Evolutionary conservation across 2,329 filamentous ascomycete genomes (phyloP), one percentile per base, ranked within the genome.

Genomic region (Aschersonia sp.): DNA sequence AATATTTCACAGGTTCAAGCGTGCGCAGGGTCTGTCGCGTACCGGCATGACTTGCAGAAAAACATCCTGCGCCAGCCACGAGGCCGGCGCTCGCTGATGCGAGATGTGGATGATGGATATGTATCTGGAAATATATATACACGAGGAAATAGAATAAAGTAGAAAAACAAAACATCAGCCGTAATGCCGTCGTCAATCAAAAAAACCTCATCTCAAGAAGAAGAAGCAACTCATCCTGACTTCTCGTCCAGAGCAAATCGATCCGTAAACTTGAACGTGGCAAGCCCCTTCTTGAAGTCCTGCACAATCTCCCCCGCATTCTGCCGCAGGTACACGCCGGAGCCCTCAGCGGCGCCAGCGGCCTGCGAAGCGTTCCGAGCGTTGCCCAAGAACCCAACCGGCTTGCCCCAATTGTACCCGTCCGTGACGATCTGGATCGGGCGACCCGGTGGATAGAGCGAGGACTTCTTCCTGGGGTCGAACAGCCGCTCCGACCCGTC

Each of bases 391-490:
- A 74, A 76, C 11, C 69, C 81, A 30, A 87, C 66, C 0, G 83
- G 79, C 69, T 87, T 87, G 4, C 81, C 83, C 68, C 79, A 87
- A 30, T 75, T 67, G 64, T 78, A 87, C 0, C 71, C 76, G 56
- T 81, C 75, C 12, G 69, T 58, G 14, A 85, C 60, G 46, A 87
- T 81, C 65, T 83, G 73, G 2, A 71, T 61, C 0, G 83, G 83
- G 0, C 81, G 70, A 1, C 77, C 77, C 2, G 72, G 66, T 1
- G 83, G 83, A 61, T 75, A 87, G 6, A 86, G 66, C 0, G 77
- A 68, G 4, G 72, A 75, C 29, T 60, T 60, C 14, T 59, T 60
- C 14, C 60, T 58, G 5, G 58, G 53, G 7, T 56, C 55, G 55
- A 86, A 83, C 11, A 79, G 62, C 1, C 55, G 58, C 53, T 73